Evolutionary conservation across 768 basidiomycete genomes (phyloP), one percentile per base, ranked within the genome.

Genomic region (Inosperma sp.): DNA sequence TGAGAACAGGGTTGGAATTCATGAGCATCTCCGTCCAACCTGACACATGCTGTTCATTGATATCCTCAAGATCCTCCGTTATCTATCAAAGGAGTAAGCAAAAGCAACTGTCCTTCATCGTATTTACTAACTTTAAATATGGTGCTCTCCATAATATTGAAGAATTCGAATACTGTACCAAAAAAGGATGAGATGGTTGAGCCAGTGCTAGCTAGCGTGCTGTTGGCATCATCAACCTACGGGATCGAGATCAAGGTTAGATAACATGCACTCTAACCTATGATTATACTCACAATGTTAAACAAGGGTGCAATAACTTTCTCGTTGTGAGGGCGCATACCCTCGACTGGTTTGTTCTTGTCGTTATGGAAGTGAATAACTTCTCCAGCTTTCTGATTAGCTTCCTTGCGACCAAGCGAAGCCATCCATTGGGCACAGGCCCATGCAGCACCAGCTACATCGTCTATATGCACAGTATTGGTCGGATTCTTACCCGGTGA

Each of bases 21-120:
- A 70, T 68, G 57, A 90, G 76, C 84, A 93, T 89, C 63, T 87
- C 77, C 7, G 83, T 87, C 91, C 91, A 93, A 9, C 79, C 82
- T 46, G 78, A 72, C 26, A 90, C 86, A 61, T 93, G 90, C 41
- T 82, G 79, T 61, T 91, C 88, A 61, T 92, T 93, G 60, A 90
- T 87, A 42, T 89, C 86, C 61, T 91, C 87, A 6, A 90, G 78
- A 55, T 89, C 86, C 48, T 88, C 84, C 22, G 80, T 72, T 57
- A 87, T 70, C 84, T 88, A 59, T 8, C 40, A 33, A 46, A 48
- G 17, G 46, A 25, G 27, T 48, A 21, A 26, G 36, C 16, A 42
- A 31, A 21, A 25, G 35, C 45, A 45, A 14, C 7, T 27, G 7
- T 26, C 26, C 43, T 13, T 13, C 44, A 29, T 13, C 4, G 17